These are phyloP conservation scores for Thamnidium elegans DNA, from an alignment of 192 early-diverging fungal species.

Conservation along the genomic window DNA sequence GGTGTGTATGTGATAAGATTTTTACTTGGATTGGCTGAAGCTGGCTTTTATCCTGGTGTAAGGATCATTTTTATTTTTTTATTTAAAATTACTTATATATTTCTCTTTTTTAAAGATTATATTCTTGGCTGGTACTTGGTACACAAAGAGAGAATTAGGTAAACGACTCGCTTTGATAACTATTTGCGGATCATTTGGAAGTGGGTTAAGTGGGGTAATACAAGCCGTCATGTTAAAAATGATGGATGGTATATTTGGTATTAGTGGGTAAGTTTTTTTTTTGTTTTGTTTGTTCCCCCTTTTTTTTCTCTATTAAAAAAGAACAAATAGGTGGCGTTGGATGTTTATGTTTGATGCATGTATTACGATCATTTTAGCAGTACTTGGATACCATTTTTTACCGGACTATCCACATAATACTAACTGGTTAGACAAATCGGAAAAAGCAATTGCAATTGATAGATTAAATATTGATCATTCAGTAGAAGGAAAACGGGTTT, in stretches of 20 bases:
- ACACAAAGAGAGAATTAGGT: constrained; percentile 37
- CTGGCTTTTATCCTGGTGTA: constrained; percentile 42
- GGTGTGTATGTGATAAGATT: constrained; percentile 33
- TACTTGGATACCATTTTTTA: constrained; percentile 27
- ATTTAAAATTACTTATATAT: not conserved
- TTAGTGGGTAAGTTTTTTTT: constrained; percentile 29
- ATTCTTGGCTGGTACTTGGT: constrained; percentile 38
- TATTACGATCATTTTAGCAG: constrained; percentile 26
- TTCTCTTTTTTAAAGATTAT: constrained; percentile 32
- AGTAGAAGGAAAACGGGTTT: constrained; percentile 6
- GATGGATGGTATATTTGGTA: constrained; percentile 31
- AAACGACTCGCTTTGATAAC: constrained; percentile 30
- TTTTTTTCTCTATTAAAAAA: not conserved
- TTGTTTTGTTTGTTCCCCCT: not conserved
- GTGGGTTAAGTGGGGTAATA: constrained; percentile 28
- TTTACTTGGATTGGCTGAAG: constrained; percentile 35
- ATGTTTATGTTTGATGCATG: constrained; percentile 38
- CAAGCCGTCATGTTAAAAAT: constrained; percentile 30
- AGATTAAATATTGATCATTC: constrained; percentile 8
- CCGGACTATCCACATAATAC: constrained; percentile 40
- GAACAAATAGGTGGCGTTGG: constrained; percentile 34
- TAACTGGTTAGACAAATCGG: constrained; percentile 28
- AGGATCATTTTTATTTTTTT: not conserved
- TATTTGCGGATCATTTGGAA: constrained; percentile 32
- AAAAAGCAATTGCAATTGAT: constrained; percentile 1